Base-by-base conservation (phyloP, 2,329 filamentous ascomycete genomes). In the Penicillium sp. region DNA sequence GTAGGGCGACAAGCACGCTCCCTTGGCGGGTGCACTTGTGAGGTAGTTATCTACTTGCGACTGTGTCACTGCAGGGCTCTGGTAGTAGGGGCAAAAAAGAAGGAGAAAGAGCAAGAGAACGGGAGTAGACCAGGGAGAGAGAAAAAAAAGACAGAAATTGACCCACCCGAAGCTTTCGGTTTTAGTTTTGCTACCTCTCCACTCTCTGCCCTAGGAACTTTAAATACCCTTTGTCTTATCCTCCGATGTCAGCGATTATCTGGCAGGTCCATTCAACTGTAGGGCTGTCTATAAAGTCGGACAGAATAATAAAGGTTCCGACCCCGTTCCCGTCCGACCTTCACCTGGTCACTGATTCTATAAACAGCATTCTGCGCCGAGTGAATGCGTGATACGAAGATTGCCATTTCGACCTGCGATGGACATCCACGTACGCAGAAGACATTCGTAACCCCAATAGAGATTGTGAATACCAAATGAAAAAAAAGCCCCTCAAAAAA, bases 291-390 rank as follows among this genome's bases (percentile, higher is more conserved):
- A 52, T 9, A 46, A 46, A 39, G 39, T 54, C 39, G 44, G n/a
- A n/a, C n/a, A n/a, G n/a, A n/a, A n/a, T n/a, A n/a, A n/a, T n/a
- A n/a, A n/a, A n/a, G n/a, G n/a, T n/a, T n/a, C n/a, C n/a, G n/a
- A n/a, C 40, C 14, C 43, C 21, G 13, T 50, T 19, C 18, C 28
- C 9, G 23, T 31, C 42, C 28, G 24, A 44, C 18, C 37, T 50
- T 42, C 24, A 42, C 21, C 37, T 11, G 37, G 37, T 33, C 29
- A 21, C 36, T 8, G 21, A 13, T 19, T 37, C 53, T 54, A 7
- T 13, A 57, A 54, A 55, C 18, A 37, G 51, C 34, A 52, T 26
- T 59, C 40, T 37, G 2, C 33, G 14, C 56, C 48, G 48, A 59
- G 26, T 37, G 37, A 42, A 5, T 13, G 21, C 14, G 19, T 24